These are phyloP conservation scores for Talaromyces liani DNA, from an alignment of 495 filamentous ascomycete genomes.

Conservation along the genomic window DNA sequence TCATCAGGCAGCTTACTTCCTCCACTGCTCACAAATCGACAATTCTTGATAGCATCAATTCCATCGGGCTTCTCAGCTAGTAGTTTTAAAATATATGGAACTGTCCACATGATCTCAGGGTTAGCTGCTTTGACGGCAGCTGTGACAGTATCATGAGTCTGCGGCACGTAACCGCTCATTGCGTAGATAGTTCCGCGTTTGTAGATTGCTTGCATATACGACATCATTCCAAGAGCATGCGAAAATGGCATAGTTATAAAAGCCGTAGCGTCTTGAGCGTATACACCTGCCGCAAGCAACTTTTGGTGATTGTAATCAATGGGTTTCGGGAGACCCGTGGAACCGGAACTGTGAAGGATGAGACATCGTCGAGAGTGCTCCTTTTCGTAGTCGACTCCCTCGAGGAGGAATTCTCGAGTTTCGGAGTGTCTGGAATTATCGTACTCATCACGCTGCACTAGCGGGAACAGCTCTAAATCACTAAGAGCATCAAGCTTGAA, in stretches of 20 bases:
- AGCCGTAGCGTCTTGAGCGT: conserved; percentile 30
- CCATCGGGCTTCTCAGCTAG: conserved; percentile 42
- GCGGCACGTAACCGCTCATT: conserved; percentile 44
- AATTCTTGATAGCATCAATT: conserved; percentile 33
- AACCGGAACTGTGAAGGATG: conserved; percentile 53
- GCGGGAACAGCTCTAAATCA: conserved; percentile 19
- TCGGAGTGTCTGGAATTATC: conserved; percentile 21
- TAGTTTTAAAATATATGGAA: conserved; percentile 51
- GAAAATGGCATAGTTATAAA: conserved; percentile 52
- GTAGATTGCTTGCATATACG: conserved; percentile 42
- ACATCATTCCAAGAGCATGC: conserved; percentile 43
- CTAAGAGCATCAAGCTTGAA: conserved; percentile 26
- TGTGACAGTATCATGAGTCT: conserved; percentile 43
- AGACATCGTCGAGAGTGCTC: conserved; percentile 27
- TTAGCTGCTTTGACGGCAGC: conserved; percentile 37
- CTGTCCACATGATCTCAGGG: conserved; percentile 45
- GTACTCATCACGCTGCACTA: conserved; percentile 5
- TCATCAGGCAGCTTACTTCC: conserved; percentile 51
- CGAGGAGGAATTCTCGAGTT: conserved; percentile 1
- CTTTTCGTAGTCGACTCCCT: conserved; percentile 3
- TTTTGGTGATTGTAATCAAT: conserved; percentile 32
- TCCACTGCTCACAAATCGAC: conserved; percentile 41
- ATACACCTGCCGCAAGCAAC: conserved; percentile 30
- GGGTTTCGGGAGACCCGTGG: conserved; percentile 52
- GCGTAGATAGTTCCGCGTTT: conserved; percentile 42